Conservation (phyloP, 257 asterid species). For the Osmanthus fragrans region DNA sequence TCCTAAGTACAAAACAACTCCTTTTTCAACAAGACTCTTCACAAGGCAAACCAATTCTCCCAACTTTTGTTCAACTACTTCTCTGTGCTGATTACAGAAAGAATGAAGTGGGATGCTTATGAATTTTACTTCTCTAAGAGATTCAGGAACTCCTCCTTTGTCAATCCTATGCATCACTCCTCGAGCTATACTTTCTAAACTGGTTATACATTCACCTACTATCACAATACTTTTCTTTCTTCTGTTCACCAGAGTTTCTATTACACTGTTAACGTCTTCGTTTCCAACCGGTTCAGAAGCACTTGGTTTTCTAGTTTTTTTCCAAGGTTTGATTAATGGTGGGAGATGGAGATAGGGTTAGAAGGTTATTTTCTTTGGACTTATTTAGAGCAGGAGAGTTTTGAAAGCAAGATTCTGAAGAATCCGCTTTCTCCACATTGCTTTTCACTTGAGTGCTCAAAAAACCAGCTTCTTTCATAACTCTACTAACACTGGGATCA, state of each 20-base stretch:
- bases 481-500: slow-evolving; percentile 94
- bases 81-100: slow-evolving; percentile 57
- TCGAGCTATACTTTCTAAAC: slow-evolving; percentile 44
- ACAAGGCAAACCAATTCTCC: slow-evolving; percentile 58
- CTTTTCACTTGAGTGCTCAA: slow-evolving; percentile 75
- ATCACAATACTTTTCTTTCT: slow-evolving; percentile 46
- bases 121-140: slow-evolving; percentile 53
- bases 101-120: slow-evolving; percentile 50
- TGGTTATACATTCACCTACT: slow-evolving; percentile 58
- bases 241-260: slow-evolving; percentile 35
- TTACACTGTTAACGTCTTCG: slow-evolving; percentile 51
- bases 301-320: slow-evolving; percentile 10
- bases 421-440: slow-evolving; percentile 63
- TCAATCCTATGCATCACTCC: slow-evolving; percentile 61
- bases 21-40: slow-evolving; percentile 50
- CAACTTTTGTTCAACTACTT: slow-evolving; percentile 60
- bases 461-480: slow-evolving; percentile 90
- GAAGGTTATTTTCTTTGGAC: slow-evolving; percentile 24
- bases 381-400: slow-evolving; percentile 12
- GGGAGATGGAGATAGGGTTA: slow-evolving; percentile 13
- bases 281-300: slow-evolving; percentile 21
- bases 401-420: slow-evolving; percentile 39
- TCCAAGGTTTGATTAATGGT: slow-evolving; percentile 1
- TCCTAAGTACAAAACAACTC: slow-evolving; percentile 81
- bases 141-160: slow-evolving; percentile 45